Conservation (phyloP, 2,329 filamentous ascomycete species). For the Pseudocercospora crystallina region DNA sequence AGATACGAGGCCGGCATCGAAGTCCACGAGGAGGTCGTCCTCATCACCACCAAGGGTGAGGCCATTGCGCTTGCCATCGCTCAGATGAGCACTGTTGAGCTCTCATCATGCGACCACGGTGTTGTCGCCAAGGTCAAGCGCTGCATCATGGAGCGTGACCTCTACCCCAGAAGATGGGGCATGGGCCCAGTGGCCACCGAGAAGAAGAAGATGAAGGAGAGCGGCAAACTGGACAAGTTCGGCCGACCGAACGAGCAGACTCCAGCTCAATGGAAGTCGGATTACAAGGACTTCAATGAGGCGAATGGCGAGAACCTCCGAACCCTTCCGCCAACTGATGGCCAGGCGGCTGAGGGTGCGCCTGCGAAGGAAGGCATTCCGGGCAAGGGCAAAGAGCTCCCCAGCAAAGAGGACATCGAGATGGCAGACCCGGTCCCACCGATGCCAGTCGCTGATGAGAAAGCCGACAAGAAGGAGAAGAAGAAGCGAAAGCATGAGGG, state of each 20-base stretch:
- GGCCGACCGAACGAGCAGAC: conserved; percentile 90
- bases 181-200: conserved; percentile 88
- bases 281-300: conserved; percentile 86
- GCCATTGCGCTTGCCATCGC: conserved; percentile 95
- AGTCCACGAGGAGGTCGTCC: conserved; percentile 90
- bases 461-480: conserved; percentile 31
- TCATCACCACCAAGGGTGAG: conserved; percentile 99
- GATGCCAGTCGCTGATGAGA: conserved; percentile 30
- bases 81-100: conserved; percentile 96
- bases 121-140: conserved; percentile 99
- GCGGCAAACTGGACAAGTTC: conserved; percentile 97
- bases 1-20: conserved; percentile 92
- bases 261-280: conserved; percentile 85
- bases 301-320: conserved; percentile 31
- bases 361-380: conserved; percentile 37
- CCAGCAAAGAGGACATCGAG: conserved; percentile 42
- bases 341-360: conserved; percentile 35
- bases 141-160: conserved; percentile 98
- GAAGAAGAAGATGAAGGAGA: conserved; percentile 99
- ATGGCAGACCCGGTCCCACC: conserved; percentile 35
- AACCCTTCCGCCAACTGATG: conserved; percentile 24
- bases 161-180: conserved; percentile 96
- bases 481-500: conserved; percentile 35
- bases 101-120: conserved; percentile 94
- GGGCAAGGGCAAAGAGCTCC: conserved; percentile 39